A percentile compares a stretch with the other conserved stretches of the same genome.
Evolutionary conservation across 192 early-diverging fungal genomes (phyloP).

Genomic region (Mortierella alpina): DNA sequence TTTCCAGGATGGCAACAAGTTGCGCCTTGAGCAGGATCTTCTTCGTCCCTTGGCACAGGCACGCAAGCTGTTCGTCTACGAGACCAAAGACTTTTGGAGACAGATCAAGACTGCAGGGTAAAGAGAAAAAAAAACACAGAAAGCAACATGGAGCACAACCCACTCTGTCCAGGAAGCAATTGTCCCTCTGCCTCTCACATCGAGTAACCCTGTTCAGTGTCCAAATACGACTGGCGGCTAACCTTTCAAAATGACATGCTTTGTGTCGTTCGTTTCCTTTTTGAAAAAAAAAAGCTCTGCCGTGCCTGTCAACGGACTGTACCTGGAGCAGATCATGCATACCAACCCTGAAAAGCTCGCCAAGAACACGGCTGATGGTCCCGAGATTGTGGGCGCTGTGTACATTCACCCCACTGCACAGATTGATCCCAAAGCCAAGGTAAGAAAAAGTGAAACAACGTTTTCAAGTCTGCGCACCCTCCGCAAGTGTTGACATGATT

Average conservation of each 20-base stretch:
- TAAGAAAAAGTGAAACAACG: conserved; percentile 22
- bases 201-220: too few relatives aligned
- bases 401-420: conserved; percentile 95
- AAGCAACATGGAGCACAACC: neutral
- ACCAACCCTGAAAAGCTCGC: conserved; percentile 73
- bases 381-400: conserved; percentile 89
- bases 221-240: too few relatives aligned
- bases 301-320: conserved; percentile 93
- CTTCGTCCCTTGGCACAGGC: conserved; percentile 84
- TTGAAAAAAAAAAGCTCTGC: conserved; percentile 67
- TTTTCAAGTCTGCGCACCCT: too few relatives aligned
- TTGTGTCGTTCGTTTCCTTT: neutral
- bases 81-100: conserved; percentile 93
- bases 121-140: neutral
- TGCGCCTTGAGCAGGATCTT: conserved; percentile 95
- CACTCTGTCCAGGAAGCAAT: too few relatives aligned
- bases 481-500: too few relatives aligned
- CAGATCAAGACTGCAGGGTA: conserved; percentile 94
- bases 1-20: conserved; percentile 65
- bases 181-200: too few relatives aligned
- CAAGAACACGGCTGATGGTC: conserved; percentile 63
- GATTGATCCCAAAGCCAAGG: conserved; percentile 90
- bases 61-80: conserved; percentile 88
- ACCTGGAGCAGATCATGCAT: conserved; percentile 84
- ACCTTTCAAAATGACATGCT: too few relatives aligned